Evolutionary conservation across 73 alveolate genomes (phyloP), one percentile per base, ranked within the genome.

Genomic region (Paramecium pentaurelia): DNA sequence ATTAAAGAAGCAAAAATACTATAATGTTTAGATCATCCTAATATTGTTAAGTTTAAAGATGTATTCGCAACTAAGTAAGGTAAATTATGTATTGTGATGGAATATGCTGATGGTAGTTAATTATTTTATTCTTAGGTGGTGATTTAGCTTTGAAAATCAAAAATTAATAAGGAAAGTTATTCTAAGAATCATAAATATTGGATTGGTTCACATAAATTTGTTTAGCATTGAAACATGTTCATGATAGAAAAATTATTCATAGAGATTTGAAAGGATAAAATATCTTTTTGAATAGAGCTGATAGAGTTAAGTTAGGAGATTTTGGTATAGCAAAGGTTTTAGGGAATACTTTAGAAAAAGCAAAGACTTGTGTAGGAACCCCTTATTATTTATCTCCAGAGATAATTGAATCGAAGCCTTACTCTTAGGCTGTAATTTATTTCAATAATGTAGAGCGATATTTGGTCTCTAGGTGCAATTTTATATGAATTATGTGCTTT

Each of bases 361-460:
- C 99, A 3, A 95, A 90, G 92, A 98, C 99, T n/a, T 95, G 93
- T 45, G 98, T 98, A 7, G 99, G 99, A 20, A 98, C 99, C 3
- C 99, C 99, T n/a, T 98, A 98, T 91, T 98, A 98, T 95, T 95
- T 98, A 96, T 94, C 97, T 0, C 99, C 99, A 20, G 99, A 98
- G 92, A 98, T 96, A n/a, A 96, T 98, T 94, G 96, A 97, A 93
- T 95, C 95, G 80, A 89, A 95, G 54, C 99, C 99, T 5, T 96
- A 96, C 85, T 86, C 93, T 58, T 75, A 94, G 36, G 90, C 90
- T n/a, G 90, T 77, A 77, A 42, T 12, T 10, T 90, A 96, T 96
- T 86, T 96, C 7, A 86, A 92, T 77, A 77, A 88, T 36, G 32
- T 71, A 88, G 77, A 88, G 94, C 49, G 94, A 88, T 47, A 88